A percentile compares a stretch with the other conserved stretches of the same genome.
These are phyloP conservation scores for Lactarius psammicola DNA, from an alignment of 768 basidiomycete genomes.

Conservation along the genomic window DNA sequence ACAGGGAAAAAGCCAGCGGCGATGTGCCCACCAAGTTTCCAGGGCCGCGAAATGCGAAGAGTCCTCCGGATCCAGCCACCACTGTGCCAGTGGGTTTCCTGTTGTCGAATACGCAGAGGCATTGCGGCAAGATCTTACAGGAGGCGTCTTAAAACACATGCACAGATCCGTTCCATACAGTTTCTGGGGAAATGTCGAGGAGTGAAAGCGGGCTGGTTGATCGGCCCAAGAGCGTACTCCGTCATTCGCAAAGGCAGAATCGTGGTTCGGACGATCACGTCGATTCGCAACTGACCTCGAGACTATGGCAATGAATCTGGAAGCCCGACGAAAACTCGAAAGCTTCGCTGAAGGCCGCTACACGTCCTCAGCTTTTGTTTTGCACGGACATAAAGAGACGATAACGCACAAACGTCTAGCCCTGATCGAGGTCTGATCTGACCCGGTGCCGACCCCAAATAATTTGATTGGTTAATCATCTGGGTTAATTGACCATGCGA, in stretches of 20 bases:
- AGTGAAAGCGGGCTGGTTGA: background rate
- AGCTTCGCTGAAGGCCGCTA: background rate
- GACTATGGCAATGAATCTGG: background rate
- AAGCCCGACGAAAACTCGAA: background rate
- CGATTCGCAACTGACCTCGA: background rate
- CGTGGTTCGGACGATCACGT: background rate
- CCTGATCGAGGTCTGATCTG: too few species aligned
- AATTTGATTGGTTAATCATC: too few species aligned
- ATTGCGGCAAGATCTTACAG: background rate
- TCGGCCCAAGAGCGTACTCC: background rate
- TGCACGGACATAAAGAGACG: too few species aligned
- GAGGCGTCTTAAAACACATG: background rate
- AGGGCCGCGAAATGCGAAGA: background rate
- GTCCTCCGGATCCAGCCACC: background rate
- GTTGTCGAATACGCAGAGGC: background rate
- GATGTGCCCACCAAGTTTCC: background rate
- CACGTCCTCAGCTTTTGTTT: background rate
- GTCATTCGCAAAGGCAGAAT: background rate
- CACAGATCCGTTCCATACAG: background rate
- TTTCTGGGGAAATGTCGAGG: background rate
- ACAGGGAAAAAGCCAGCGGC: background rate
- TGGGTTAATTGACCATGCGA: too few species aligned
- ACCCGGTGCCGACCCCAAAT: too few species aligned
- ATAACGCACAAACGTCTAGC: too few species aligned
- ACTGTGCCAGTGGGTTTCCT: too few species aligned